A percentile compares a stretch with the other conserved stretches of the same genome.
Conservation (phyloP, 2,329 filamentous ascomycete genomes). For the Conoideocrella luteorostrata region DNA sequence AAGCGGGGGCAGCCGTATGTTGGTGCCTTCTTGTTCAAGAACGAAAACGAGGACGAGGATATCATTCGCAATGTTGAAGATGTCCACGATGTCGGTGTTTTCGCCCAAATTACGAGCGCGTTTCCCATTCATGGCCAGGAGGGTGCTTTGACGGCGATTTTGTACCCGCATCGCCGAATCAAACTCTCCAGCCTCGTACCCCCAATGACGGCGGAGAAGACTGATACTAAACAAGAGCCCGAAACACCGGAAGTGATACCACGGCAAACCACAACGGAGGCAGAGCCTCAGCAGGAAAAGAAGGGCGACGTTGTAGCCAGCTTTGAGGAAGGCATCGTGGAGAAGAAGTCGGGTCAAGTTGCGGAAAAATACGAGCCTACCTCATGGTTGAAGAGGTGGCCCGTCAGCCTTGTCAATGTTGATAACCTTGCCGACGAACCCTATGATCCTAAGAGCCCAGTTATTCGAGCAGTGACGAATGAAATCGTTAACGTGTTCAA, state of each 20-base stretch:
- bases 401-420: conserved; percentile 90
- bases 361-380: conserved; percentile 72
- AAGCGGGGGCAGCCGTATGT: conserved; percentile 96
- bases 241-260: conserved; percentile 54
- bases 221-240: conserved; percentile 41
- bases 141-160: conserved; percentile 78
- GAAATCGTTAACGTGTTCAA: conserved; percentile 99
- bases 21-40: conserved; percentile 93
- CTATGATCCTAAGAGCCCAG: conserved; percentile 80
- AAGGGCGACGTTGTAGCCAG: conserved; percentile 94
- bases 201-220: conserved; percentile 50
- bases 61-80: conserved; percentile 85
- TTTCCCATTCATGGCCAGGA: conserved; percentile 88
- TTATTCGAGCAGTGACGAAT: conserved; percentile 86
- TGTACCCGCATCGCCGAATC: conserved; percentile 94
- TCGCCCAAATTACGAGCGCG: conserved; percentile 94
- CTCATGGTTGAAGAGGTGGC: conserved; percentile 83
- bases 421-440: conserved; percentile 87
- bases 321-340: conserved; percentile 77
- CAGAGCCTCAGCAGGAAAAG: conserved; percentile 54
- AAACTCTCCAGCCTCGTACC: conserved; percentile 79
- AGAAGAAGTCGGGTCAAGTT: conserved; percentile 46
- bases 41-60: conserved; percentile 89
- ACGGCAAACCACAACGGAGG: conserved; percentile 40
- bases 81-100: conserved; percentile 92